Percentiles rank a stretch among this genome's conserved stretches.
These are phyloP conservation scores for Cercophora newfieldiana DNA, from an alignment of 495 filamentous ascomycete genomes.

Conservation along the genomic window DNA sequence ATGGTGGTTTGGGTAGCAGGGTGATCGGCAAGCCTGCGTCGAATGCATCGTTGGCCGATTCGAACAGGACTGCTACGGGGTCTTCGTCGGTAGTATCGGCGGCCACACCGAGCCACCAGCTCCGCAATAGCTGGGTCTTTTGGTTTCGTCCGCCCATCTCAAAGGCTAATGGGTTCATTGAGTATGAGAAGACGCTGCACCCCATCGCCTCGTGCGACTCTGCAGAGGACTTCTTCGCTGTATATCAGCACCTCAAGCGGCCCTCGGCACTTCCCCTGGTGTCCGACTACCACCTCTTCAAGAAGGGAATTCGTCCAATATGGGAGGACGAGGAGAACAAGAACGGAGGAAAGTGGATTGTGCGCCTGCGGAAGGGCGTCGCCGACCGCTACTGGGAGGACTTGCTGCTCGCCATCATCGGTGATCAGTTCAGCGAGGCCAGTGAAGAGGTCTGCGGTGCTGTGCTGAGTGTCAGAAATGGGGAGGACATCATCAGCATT, in stretches of 20 bases:
- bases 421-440: conserved; percentile 93
- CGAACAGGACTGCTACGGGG: conserved; percentile 31
- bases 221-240: conserved; percentile 89
- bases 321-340: conserved; percentile 99
- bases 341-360: conserved; percentile 94
- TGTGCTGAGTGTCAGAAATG: conserved; percentile 89
- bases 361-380: conserved; percentile 93
- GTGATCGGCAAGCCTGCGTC: conserved; percentile 40
- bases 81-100: conserved; percentile 26
- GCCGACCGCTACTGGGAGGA: conserved; percentile 98
- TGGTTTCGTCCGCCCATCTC: conserved; percentile 95
- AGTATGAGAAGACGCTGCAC: conserved; percentile 96
- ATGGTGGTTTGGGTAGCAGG: conserved; percentile 48
- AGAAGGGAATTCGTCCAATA: conserved; percentile 92
- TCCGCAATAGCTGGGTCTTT: conserved; percentile 91
- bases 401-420: conserved; percentile 83
- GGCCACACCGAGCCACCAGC: conserved; percentile 51
- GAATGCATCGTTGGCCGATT: conserved; percentile 44
- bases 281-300: conserved; percentile 97
- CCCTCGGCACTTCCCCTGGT: conserved; percentile 86
- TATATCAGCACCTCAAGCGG: conserved; percentile 87
- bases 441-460: conserved; percentile 92
- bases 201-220: conserved; percentile 78
- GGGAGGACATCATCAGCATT: conserved; percentile 95
- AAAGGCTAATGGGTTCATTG: conserved; percentile 82